Conservation (phyloP, 345 rosid species). For the Leavenworthia alabamica region DNA sequence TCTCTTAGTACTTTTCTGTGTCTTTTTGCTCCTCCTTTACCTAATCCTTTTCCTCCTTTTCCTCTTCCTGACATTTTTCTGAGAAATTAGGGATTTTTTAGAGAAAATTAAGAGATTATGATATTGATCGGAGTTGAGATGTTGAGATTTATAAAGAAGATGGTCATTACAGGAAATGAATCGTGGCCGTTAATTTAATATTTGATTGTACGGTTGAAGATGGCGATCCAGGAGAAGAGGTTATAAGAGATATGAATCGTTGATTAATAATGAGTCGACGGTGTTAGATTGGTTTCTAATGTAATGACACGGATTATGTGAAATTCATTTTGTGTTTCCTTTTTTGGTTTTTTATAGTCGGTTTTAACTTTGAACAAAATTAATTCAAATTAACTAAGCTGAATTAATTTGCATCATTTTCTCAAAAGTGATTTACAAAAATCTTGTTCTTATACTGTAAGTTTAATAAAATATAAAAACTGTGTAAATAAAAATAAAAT, state of each 20-base stretch:
- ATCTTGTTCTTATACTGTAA: background rate
- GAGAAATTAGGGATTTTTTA: background rate
- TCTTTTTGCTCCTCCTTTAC: slow-evolving; percentile 41
- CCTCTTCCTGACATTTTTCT: slow-evolving; percentile 39
- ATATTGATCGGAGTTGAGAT: background rate
- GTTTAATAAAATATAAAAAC: background rate
- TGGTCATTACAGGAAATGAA: background rate
- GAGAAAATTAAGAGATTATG: background rate
- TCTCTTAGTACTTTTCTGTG: slow-evolving; percentile 37
- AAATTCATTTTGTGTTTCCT: no score
- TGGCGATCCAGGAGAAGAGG: slow-evolving; percentile 6
- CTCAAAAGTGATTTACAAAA: background rate
- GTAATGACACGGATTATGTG: background rate
- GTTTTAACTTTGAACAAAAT: no score
- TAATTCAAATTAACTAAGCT: no score
- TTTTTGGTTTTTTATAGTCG: no score
- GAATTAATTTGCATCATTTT: no score
- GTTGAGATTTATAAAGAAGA: slow-evolving; percentile 19
- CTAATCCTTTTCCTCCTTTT: slow-evolving; percentile 41
- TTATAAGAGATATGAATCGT: background rate
- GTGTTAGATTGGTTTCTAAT: background rate
- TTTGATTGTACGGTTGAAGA: background rate
- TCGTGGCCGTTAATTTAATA: background rate
- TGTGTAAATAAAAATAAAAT: background rate
- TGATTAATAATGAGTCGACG: background rate